Base-by-base conservation (phyloP, 768 basidiomycete genomes). In the Scleroderma citrinum region DNA sequence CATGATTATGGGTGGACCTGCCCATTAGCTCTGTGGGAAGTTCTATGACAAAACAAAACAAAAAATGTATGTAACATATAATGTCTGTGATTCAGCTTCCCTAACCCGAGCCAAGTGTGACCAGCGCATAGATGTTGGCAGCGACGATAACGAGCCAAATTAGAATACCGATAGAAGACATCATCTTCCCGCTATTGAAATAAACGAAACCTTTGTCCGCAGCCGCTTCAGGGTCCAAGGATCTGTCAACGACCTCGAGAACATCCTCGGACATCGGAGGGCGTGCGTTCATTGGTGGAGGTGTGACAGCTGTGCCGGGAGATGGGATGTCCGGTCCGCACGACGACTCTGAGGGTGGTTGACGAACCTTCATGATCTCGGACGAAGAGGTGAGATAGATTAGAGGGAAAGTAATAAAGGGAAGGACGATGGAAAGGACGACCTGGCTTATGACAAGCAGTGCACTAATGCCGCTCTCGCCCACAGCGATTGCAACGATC, bases 391-490 rank as follows among this genome's bases (percentile, higher is more conserved):
- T 91, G 58, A 90, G 76, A 59, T 73, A 90, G 44, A 93, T 70
- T 47, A 92, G 75, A 0, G 91, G 92, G 54, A 89, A 74, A n/a
- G 82, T 77, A 68, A 93, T 76, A 69, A 92, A 92, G 0, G 92
- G 92, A 4, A 94, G 77, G 8, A 89, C 79, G 62, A 95, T 76
- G 23, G 85, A 84, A 24, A 97, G 76, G 31, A 84, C 74, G 46
- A 94, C 93, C 64, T 96, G 93, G 3, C 82, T 89, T 2, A 76
- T 80, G 37, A 97, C 85, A n/a, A 97, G 81, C 26, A 97, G 76
- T 2, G 78, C 69, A 60, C 85, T 78, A 52, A 95, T 75, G 3
- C 92, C 93, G 3, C 59, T 54, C 29, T 76, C 68, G 1, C 93
- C 94, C 12, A 86, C 69, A 0, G 81, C 76, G 16, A 84, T 70